Conservation (phyloP, 2,329 filamentous ascomycete genomes). For the Stachybotrys elegans region DNA sequence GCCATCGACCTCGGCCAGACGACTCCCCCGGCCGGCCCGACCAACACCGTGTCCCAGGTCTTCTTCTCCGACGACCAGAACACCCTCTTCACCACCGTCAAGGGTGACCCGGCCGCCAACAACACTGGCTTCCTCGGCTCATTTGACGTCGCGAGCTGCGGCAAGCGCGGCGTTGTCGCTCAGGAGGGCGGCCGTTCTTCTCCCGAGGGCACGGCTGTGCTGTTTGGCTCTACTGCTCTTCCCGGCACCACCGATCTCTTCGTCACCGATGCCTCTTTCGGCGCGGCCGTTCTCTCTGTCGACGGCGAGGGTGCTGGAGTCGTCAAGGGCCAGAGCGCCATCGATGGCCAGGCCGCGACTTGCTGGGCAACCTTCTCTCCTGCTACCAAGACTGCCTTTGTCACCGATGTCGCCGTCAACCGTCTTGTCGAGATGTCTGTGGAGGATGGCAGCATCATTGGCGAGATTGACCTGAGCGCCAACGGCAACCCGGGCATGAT, state of each 20-base stretch:
- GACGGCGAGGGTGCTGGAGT: constrained; percentile 25
- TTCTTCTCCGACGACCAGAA: constrained; percentile 53
- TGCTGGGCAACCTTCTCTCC: constrained; percentile 53
- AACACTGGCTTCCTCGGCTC: constrained; percentile 52
- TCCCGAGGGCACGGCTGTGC: constrained; percentile 49
- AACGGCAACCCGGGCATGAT: constrained; percentile 49
- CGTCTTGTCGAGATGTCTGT: constrained; percentile 52
- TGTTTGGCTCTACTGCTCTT: constrained; percentile 49
- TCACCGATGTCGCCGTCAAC: constrained; percentile 50
- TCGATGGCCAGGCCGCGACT: constrained; percentile 48
- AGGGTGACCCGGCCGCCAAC: constrained; percentile 50
- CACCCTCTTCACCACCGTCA: constrained; percentile 51
- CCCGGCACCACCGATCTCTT: constrained; percentile 41
- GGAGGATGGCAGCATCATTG: constrained; percentile 40
- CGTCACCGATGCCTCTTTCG: constrained; percentile 54
- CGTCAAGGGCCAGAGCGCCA: constrained; percentile 29
- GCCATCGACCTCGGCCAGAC: constrained; percentile 47
- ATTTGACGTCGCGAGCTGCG: constrained; percentile 35
- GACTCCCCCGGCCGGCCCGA: constrained; percentile 52
- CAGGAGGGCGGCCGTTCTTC: constrained; percentile 29
- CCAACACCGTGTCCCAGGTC: constrained; percentile 54
- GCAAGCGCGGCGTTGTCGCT: constrained; percentile 8
- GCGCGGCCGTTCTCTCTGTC: constrained; percentile 43
- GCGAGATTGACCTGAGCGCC: constrained; percentile 33
- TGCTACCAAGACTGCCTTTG: constrained; percentile 46